These are phyloP conservation scores for Monosporascus sp. DNA, from an alignment of 2,329 filamentous ascomycete species.

Conservation along the genomic window DNA sequence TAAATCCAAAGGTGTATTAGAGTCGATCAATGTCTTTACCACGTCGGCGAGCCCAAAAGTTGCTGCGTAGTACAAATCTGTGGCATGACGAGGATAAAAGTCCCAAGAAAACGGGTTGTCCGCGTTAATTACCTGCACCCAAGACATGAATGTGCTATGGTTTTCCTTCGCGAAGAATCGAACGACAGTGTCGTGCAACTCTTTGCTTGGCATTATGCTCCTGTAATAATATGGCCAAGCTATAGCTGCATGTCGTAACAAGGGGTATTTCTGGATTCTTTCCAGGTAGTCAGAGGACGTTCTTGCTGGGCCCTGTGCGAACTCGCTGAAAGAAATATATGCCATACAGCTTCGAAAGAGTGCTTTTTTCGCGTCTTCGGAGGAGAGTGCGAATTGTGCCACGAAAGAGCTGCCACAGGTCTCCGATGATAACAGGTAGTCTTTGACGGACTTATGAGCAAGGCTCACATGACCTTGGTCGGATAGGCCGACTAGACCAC, in stretches of 20 bases:
- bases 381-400: not conserved
- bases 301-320: conserved; percentile 1
- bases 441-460: conserved; percentile 7
- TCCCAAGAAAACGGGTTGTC: conserved; percentile 3
- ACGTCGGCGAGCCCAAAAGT: conserved; percentile 5
- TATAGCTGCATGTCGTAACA: conserved; percentile 3
- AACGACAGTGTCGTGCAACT: not conserved
- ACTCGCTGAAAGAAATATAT: conserved; percentile 3
- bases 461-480: conserved; percentile 3
- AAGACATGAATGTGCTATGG: conserved; percentile 7
- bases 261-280: not conserved
- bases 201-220: not conserved
- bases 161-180: not conserved
- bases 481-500: conserved; percentile 5
- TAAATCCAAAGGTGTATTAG: not conserved
- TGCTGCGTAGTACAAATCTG: conserved; percentile 8
- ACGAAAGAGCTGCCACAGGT: not conserved
- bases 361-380: not conserved
- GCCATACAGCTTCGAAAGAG: conserved; percentile 3
- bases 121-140: conserved; percentile 6
- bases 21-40: not conserved
- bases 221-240: conserved; percentile 8
- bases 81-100: conserved; percentile 8
- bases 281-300: not conserved
- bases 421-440: conserved; percentile 4